A percentile compares a stretch with the other conserved stretches of the same genome.
These are phyloP conservation scores for Eudorina sp. DNA, from an alignment of 139 green algal species.

Conservation along the genomic window DNA sequence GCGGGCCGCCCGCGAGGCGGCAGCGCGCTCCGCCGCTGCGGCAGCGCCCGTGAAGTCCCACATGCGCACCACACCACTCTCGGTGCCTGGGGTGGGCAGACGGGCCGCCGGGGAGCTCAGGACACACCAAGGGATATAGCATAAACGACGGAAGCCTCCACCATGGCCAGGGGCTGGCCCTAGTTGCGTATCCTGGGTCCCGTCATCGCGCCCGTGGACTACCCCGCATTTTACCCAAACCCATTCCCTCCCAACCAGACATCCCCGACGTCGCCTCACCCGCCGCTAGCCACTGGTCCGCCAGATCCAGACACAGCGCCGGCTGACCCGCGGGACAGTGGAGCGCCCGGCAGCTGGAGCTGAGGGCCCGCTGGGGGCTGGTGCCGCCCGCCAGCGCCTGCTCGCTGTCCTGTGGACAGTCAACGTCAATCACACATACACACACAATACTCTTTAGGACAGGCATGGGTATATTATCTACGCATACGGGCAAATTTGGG, in stretches of 20 bases:
- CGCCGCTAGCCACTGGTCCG: slow-evolving; percentile 64
- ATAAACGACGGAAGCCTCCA: too few relatives aligned
- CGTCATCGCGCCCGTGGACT: too few relatives aligned
- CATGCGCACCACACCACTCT: slow-evolving; percentile 49
- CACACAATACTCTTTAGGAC: too few relatives aligned
- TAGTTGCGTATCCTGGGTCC: too few relatives aligned
- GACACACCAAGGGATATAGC: too few relatives aligned
- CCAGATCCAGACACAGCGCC: slow-evolving; percentile 65
- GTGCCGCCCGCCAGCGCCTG: background rate
- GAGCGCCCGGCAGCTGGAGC: slow-evolving; percentile 45
- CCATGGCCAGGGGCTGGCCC: too few relatives aligned
- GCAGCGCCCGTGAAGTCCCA: slow-evolving; percentile 65
- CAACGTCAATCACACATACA: too few relatives aligned
- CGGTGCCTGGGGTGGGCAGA: slow-evolving; percentile 42
- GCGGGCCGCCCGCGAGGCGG: slow-evolving; percentile 45
- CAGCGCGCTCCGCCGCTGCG: slow-evolving; percentile 49
- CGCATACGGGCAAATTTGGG: too few relatives aligned
- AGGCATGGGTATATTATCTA: too few relatives aligned
- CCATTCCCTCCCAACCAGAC: too few relatives aligned
- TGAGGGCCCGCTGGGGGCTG: background rate
- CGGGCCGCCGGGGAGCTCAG: too few relatives aligned
- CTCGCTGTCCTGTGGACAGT: slow-evolving; percentile 24
- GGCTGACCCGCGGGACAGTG: slow-evolving; percentile 26
- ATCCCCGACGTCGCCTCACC: slow-evolving; percentile 21
- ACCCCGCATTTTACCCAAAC: too few relatives aligned